Evolutionary conservation across 1,284 basidiomycete species (phyloP).

Genomic region (Ceratorhiza oryzae-sativae): DNA sequence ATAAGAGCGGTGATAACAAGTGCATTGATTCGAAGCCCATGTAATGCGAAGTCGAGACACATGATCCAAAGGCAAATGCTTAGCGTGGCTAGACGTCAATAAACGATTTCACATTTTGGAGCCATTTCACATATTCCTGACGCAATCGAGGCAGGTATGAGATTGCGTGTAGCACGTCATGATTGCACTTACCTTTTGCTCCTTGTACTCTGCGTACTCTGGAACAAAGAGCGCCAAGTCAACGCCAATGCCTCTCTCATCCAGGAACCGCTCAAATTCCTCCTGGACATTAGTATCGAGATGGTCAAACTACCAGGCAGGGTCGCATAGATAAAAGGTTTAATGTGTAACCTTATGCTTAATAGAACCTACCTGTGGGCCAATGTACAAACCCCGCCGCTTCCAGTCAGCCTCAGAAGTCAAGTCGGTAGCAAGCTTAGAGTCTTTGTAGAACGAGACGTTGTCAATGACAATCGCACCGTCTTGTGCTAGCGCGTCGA

Average conservation of each 20-base stretch:
- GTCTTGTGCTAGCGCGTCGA: constrained; percentile 85
- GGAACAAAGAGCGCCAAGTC: constrained; percentile 81
- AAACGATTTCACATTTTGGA: constrained; percentile 33
- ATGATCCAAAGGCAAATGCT: constrained; percentile 30
- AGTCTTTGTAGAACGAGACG: constrained; percentile 83
- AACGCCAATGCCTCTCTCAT: constrained; percentile 88
- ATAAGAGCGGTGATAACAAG: constrained; percentile 31
- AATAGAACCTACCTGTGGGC: constrained; percentile 71
- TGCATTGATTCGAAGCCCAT: constrained; percentile 35
- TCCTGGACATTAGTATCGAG: constrained; percentile 88
- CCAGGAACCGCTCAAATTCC: constrained; percentile 82
- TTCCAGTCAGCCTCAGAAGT: constrained; percentile 94
- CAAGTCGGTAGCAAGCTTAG: constrained; percentile 74
- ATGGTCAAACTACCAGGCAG: constrained; percentile 74
- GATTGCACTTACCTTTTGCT: constrained; percentile 72
- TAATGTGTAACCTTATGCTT: constrained; percentile 24
- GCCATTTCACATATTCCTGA: constrained; percentile 38
- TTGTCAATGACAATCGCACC: constrained; percentile 89
- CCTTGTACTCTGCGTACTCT: constrained; percentile 86
- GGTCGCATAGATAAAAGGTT: constrained; percentile 18
- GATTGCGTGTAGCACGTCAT: background rate
- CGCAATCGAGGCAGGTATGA: constrained; percentile 15
- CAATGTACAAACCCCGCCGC: constrained; percentile 89
- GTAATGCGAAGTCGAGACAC: constrained; percentile 10
- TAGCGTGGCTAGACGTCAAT: constrained; percentile 28